Percentiles rank a stretch among this genome's conserved stretches.
Conservation (phyloP, 2,329 filamentous ascomycete species). For the Aspergillus neoniger region DNA sequence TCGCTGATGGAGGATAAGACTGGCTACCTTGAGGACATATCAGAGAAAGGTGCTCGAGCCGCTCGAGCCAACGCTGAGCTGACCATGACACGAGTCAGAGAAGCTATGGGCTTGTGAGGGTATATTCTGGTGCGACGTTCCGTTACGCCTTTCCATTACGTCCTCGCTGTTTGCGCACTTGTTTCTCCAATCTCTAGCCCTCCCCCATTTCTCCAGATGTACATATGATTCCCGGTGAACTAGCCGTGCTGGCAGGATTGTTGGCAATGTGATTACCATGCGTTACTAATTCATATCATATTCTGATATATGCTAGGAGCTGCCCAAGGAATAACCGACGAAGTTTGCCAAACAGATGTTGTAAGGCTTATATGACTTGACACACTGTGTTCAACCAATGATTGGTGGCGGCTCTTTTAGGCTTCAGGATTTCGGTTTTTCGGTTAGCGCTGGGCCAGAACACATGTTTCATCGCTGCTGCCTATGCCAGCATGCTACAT, state of each 20-base stretch:
- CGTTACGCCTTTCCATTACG: neutral
- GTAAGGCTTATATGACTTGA: neutral
- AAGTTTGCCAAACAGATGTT: neutral
- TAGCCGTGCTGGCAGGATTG: too few relatives aligned
- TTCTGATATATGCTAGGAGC: too few relatives aligned
- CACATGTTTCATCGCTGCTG: neutral
- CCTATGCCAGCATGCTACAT: neutral
- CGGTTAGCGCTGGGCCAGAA: neutral
- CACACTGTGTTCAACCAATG: neutral
- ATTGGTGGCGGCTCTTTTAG: neutral
- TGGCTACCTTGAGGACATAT: slow-evolving; percentile 33
- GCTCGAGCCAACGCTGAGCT: slow-evolving; percentile 35
- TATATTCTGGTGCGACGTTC: neutral
- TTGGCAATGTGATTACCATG: too few relatives aligned
- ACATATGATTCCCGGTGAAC: too few relatives aligned
- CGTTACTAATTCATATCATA: too few relatives aligned
- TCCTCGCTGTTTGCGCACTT: neutral
- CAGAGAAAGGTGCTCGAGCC: slow-evolving; percentile 32
- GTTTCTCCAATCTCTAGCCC: neutral
- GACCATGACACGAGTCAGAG: slow-evolving; percentile 36
- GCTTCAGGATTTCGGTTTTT: neutral
- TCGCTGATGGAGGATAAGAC: slow-evolving; percentile 31
- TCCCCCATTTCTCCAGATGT: neutral
- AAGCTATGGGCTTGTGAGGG: slow-evolving; percentile 34
- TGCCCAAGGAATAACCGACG: neutral